Percentiles rank a stretch among this genome's conserved stretches.
phyloP scores from a whole-genome alignment of 305 asterid species.

The Galium porrigens region DNA sequence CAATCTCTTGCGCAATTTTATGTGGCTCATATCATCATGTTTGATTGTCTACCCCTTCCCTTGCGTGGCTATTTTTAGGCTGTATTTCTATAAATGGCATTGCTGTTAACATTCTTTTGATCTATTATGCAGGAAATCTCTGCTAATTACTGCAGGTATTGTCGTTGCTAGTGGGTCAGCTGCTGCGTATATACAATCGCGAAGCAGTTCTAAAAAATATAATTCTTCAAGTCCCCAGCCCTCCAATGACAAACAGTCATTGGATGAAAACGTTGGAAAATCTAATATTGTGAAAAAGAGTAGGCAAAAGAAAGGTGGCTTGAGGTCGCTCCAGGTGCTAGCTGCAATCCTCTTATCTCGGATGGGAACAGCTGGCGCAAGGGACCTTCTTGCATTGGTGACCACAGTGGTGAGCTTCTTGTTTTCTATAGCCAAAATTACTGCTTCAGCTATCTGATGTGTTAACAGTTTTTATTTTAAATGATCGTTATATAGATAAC shows the following conservation, averaged over 20 bases:
- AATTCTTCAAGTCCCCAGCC: slow-evolving; percentile 29
- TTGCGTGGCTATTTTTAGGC: not conserved
- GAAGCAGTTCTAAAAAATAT: slow-evolving; percentile 30
- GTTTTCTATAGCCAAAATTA: not conserved
- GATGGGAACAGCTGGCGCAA: slow-evolving; percentile 69
- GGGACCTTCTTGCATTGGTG: slow-evolving; percentile 59
- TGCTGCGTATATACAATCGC: slow-evolving; percentile 63
- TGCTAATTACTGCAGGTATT: slow-evolving; percentile 72
- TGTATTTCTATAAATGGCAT: not conserved
- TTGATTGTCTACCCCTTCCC: not conserved
- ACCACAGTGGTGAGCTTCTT: slow-evolving; percentile 66
- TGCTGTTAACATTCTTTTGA: not conserved
- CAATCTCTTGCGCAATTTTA: not conserved
- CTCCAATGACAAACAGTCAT: slow-evolving; percentile 25
- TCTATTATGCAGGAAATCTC: slow-evolving; percentile 49
- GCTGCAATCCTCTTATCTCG: slow-evolving; percentile 79
- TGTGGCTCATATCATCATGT: not conserved
- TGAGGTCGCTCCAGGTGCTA: slow-evolving; percentile 80
- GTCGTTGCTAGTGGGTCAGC: slow-evolving; percentile 88
- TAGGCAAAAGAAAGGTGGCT: slow-evolving; percentile 69
- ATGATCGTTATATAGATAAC: not conserved
- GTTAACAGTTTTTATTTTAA: not conserved
- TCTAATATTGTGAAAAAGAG: slow-evolving; percentile 47
- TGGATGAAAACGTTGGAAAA: slow-evolving; percentile 32
- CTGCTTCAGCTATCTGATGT: not conserved